Percentiles rank a stretch among this genome's conserved stretches.
Conservation (phyloP, 2,329 filamentous ascomycete species). For the Sporothrix pseudoabietina region DNA sequence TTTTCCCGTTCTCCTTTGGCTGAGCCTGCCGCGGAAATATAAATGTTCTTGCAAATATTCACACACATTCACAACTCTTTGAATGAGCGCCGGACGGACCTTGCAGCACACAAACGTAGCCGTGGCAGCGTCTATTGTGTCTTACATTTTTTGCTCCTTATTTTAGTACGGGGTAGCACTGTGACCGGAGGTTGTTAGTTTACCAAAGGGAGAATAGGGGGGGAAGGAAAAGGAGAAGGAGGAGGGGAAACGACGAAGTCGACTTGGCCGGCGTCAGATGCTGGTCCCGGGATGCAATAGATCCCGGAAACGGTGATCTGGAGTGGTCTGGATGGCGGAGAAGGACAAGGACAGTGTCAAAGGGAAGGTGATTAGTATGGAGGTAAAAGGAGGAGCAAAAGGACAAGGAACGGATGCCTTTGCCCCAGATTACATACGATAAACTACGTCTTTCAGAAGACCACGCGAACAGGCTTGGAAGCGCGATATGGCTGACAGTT, state of each 20-base stretch:
- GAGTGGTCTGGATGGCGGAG: background rate
- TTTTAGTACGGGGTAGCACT: conserved; percentile 6
- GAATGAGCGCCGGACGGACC: background rate
- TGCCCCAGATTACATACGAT: background rate
- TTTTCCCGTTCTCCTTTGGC: background rate
- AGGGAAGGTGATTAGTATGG: background rate
- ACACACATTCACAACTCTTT: background rate
- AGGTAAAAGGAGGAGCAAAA: background rate
- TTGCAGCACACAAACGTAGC: background rate
- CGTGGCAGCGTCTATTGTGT: background rate
- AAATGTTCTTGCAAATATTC: background rate
- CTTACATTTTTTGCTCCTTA: background rate
- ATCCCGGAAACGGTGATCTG: background rate
- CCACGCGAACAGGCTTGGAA: background rate
- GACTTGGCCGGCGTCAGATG: background rate
- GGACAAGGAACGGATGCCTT: background rate
- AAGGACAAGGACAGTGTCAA: background rate
- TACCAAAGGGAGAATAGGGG: background rate
- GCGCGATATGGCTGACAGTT: conserved; percentile 21
- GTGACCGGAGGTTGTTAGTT: conserved; percentile 13
- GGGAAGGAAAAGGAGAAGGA: background rate
- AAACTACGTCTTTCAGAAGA: background rate
- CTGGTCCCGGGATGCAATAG: background rate
- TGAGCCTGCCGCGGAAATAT: background rate
- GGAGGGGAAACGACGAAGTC: background rate